Base-by-base conservation (phyloP, 176 grass and related monocot species). In the Hsuehochloa calcarea region DNA sequence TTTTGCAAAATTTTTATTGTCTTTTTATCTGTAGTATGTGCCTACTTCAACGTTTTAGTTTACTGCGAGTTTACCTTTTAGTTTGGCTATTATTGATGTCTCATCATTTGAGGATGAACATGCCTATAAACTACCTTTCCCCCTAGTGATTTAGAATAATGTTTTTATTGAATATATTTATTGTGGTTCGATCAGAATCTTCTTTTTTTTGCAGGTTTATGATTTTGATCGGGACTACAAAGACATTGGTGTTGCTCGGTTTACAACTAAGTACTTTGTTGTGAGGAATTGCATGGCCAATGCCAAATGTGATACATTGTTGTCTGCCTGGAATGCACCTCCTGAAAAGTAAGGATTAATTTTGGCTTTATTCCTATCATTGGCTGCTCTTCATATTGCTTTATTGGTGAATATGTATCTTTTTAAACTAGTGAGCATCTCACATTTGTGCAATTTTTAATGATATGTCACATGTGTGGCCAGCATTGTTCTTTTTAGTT, bases 161-260 rank as follows among this genome's bases (percentile, higher is more conserved):
- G 46, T 27, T 77, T 67, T 26, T 31, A 22, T 89, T 44, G 71
- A 25, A 40, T 80, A 67, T 61, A 5, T 56, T 68, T 79, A 26
- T 58, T 56, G 51, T 85, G 62, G 51, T 56, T 80, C 11, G 75
- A 46, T 77, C 3, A 60, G 82, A 65, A 27, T 47, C 62, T 82
- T 72, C n/a, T 67, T 56, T 82, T 26, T 80, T 68, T 92, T 76
- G 55, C 85, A 99, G 96, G 88, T 89, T 59, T 99, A 79, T 34
- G 90, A 99, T 96, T 92, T 96, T 88, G 88, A 96, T 92, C 89
- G 96, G 68, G 96, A 99, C 75, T 99, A 99, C 70, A 99, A 99
- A 90, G 93, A 99, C 70, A 96, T 99, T 85, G 96, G 93, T 66
- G 56, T 96, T 89, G 86, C 91, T 83, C 88, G 74, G 58, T 99